These are phyloP conservation scores for Saturnispora hagleri DNA, from an alignment of 805 yeast species.

Conservation along the genomic window DNA sequence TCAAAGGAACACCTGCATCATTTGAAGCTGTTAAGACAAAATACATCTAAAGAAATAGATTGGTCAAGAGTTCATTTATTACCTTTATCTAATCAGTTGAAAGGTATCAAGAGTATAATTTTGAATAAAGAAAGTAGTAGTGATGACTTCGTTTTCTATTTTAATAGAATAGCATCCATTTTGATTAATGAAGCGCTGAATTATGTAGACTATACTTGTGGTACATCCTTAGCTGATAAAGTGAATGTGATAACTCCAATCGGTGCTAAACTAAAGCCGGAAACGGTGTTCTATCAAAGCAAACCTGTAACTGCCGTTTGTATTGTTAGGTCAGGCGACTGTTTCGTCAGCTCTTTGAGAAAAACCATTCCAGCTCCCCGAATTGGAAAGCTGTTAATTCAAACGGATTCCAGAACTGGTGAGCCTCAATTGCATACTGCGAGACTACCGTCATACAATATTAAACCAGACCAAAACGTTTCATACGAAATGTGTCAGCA, in stretches of 20 bases:
- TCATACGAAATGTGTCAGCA: neutral
- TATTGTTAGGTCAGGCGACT: slow-evolving; percentile 85
- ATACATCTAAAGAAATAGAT: slow-evolving; percentile 24
- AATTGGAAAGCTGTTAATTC: slow-evolving; percentile 78
- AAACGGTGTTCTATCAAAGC: slow-evolving; percentile 25
- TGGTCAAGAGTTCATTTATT: slow-evolving; percentile 30
- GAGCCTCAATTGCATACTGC: slow-evolving; percentile 91
- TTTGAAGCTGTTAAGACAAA: slow-evolving; percentile 46
- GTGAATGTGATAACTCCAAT: slow-evolving; percentile 33
- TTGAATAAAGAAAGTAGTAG: slow-evolving; percentile 45
- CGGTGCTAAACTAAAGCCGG: slow-evolving; percentile 17
- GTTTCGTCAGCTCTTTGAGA: slow-evolving; percentile 72
- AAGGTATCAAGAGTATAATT: slow-evolving; percentile 64
- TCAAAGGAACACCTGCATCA: slow-evolving; percentile 59
- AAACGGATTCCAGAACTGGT: slow-evolving; percentile 81
- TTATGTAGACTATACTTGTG: slow-evolving; percentile 33
- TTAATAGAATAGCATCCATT: slow-evolving; percentile 70
- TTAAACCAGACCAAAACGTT: slow-evolving; percentile 13
- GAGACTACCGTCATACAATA: slow-evolving; percentile 41
- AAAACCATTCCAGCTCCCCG: slow-evolving; percentile 69
- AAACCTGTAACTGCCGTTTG: slow-evolving; percentile 63
- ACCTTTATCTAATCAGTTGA: slow-evolving; percentile 54
- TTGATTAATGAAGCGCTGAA: slow-evolving; percentile 65
- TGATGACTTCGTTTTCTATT: slow-evolving; percentile 78
- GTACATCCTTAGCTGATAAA: neutral